phyloP scores from a whole-genome alignment of 1,139 yeast species.

The Debaryomyces udenii region DNA sequence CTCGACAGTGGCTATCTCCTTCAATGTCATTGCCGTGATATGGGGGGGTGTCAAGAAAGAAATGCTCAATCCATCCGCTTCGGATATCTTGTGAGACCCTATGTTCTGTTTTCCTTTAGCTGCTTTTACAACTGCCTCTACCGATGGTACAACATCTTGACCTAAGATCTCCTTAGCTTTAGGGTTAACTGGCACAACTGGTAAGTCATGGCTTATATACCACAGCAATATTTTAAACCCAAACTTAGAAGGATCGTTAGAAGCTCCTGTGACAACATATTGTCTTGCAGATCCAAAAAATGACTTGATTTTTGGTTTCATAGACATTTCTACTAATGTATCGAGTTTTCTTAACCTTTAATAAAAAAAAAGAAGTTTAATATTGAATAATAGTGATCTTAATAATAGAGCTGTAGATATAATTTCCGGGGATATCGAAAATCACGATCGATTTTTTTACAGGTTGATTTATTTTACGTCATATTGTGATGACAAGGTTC shows the following conservation, averaged over 20 bases:
- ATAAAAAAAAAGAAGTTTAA: neutral
- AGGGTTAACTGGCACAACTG: slow-evolving; percentile 72
- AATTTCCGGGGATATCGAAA: neutral
- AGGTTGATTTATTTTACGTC: too few relatives aligned
- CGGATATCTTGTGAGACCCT: slow-evolving; percentile 28
- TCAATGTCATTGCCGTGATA: slow-evolving; percentile 53
- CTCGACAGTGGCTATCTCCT: slow-evolving; percentile 37
- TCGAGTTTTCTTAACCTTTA: too few relatives aligned
- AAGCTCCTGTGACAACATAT: slow-evolving; percentile 78
- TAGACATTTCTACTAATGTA: slow-evolving; percentile 32
- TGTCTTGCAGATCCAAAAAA: slow-evolving; percentile 57
- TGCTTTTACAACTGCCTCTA: slow-evolving; percentile 37
- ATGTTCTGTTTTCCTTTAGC: slow-evolving; percentile 27
- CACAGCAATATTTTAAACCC: slow-evolving; percentile 73
- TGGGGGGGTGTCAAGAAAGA: slow-evolving; percentile 77
- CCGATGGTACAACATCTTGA: slow-evolving; percentile 38
- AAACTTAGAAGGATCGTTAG: slow-evolving; percentile 63
- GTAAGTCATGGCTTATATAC: slow-evolving; percentile 61
- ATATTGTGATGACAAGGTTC: too few relatives aligned
- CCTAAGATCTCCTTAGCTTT: slow-evolving; percentile 50
- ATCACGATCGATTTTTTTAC: neutral
- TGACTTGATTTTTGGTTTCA: slow-evolving; percentile 40
- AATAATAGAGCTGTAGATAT: neutral
- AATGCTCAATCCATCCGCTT: slow-evolving; percentile 50
- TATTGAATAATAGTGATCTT: neutral